phyloP scores from a whole-genome alignment of 306 rosid genomes.

The Calophaca sinica region DNA sequence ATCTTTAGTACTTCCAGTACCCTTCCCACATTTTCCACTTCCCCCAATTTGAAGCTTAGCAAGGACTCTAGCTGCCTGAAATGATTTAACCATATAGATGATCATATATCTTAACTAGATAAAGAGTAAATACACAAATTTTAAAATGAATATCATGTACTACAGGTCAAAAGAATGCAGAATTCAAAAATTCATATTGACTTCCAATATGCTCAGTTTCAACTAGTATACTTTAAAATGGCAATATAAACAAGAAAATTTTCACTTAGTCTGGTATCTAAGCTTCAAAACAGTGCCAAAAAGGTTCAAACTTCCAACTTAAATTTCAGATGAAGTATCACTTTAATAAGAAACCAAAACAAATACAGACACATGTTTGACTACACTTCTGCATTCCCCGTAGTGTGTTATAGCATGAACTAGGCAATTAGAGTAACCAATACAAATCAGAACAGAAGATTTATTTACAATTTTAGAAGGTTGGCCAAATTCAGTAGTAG shows the following conservation, averaged over 20 bases:
- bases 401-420: conserved; percentile 1
- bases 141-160: conserved; percentile 23
- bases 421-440: conserved; percentile 24
- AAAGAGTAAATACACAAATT: not conserved
- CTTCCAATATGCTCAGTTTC: conserved; percentile 29
- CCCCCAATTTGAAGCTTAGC: conserved; percentile 59
- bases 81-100: conserved; percentile 43
- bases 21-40: conserved; percentile 51
- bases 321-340: conserved; percentile 13
- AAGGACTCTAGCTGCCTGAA: conserved; percentile 68
- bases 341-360: conserved; percentile 22
- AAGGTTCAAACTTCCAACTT: conserved; percentile 30
- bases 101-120: conserved; percentile 37
- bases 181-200: conserved; percentile 25
- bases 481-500: conserved; percentile 39
- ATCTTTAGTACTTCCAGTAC: conserved; percentile 41
- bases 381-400: conserved; percentile 18
- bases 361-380: conserved; percentile 21
- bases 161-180: conserved; percentile 20
- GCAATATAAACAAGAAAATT: conserved; percentile 9
- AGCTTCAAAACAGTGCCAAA: conserved; percentile 27
- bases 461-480: conserved; percentile 55
- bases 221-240: not conserved
- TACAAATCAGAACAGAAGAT: conserved; percentile 11
- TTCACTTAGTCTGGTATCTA: conserved; percentile 4